These are phyloP conservation scores for Ceriops decandra DNA, from an alignment of 345 rosid species.

Conservation along the genomic window DNA sequence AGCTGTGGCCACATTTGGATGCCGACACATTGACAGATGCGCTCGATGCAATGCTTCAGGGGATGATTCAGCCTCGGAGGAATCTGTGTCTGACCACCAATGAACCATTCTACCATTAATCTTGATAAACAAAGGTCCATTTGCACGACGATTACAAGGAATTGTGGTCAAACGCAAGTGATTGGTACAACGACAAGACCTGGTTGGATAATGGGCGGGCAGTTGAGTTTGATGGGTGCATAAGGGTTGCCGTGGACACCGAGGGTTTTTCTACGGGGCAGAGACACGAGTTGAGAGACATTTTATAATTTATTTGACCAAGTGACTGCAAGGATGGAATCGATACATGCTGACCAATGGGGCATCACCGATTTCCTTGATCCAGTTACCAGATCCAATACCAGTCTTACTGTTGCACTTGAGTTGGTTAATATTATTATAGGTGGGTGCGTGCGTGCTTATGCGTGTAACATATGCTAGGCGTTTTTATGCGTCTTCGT, in stretches of 20 bases:
- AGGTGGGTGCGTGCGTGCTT: too few relatives aligned
- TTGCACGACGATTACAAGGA: constrained; percentile 78
- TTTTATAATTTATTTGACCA: constrained; percentile 64
- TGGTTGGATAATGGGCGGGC: constrained; percentile 56
- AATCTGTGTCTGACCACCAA: constrained; percentile 76
- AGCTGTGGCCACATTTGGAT: constrained; percentile 83
- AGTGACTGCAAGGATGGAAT: constrained; percentile 87
- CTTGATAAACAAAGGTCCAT: constrained; percentile 81
- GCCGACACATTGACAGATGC: constrained; percentile 77
- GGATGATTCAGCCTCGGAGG: constrained; percentile 63
- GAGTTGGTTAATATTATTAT: constrained; percentile 4
- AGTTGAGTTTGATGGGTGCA: constrained; percentile 86
- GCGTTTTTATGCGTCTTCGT: too few relatives aligned
- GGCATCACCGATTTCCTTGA: too few relatives aligned
- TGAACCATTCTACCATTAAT: constrained; percentile 75
- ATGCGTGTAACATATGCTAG: too few relatives aligned
- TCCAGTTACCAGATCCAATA: constrained; percentile 17
- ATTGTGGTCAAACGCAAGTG: constrained; percentile 71
- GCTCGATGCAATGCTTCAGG: constrained; percentile 55
- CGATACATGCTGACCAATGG: constrained; percentile 65
- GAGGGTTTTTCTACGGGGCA: constrained; percentile 72
- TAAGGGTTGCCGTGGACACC: constrained; percentile 97
- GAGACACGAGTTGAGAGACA: constrained; percentile 69
- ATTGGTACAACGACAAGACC: constrained; percentile 81
- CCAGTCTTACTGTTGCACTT: background rate